Evolutionary conservation across 2,329 filamentous ascomycete genomes (phyloP).

Genomic region (Annulohypoxylon truncatum): DNA sequence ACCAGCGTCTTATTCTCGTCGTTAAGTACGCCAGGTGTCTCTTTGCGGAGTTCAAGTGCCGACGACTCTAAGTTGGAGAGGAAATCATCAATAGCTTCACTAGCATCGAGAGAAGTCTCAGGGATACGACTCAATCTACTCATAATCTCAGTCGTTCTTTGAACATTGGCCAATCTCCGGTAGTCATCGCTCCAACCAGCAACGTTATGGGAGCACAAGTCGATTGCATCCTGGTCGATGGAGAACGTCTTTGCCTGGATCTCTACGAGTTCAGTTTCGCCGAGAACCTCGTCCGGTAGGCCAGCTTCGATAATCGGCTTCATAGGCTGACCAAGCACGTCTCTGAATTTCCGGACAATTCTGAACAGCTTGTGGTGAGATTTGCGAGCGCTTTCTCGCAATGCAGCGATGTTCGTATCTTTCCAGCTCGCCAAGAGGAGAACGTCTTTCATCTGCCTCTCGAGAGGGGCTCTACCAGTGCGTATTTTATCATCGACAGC

Average conservation of each 20-base stretch:
- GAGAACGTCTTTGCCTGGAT: conserved; percentile 44
- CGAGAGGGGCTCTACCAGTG: conserved; percentile 77
- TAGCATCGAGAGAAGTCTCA: conserved; percentile 64
- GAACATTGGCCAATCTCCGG: conserved; percentile 76
- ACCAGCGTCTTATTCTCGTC: conserved; percentile 87
- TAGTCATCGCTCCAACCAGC: conserved; percentile 59
- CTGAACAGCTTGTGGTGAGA: conserved; percentile 95
- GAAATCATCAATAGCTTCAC: conserved; percentile 73
- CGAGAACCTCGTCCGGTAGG: conserved; percentile 62
- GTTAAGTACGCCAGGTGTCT: conserved; percentile 82
- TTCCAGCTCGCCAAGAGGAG: conserved; percentile 96
- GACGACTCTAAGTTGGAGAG: conserved; percentile 74
- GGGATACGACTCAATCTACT: conserved; percentile 67
- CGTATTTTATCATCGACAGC: conserved; percentile 72
- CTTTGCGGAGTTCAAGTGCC: conserved; percentile 80
- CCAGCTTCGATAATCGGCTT: conserved; percentile 71
- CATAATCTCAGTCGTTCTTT: conserved; percentile 81
- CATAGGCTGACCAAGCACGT: conserved; percentile 80
- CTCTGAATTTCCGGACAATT: conserved; percentile 89
- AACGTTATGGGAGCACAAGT: conserved; percentile 51
- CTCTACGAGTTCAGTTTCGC: conserved; percentile 20
- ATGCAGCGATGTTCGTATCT: conserved; percentile 91
- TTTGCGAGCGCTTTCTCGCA: conserved; percentile 87
- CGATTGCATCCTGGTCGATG: conserved; percentile 51
- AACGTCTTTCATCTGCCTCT: conserved; percentile 94